Conservation (phyloP, 305 asterid species). For the Salvia sclarea region DNA sequence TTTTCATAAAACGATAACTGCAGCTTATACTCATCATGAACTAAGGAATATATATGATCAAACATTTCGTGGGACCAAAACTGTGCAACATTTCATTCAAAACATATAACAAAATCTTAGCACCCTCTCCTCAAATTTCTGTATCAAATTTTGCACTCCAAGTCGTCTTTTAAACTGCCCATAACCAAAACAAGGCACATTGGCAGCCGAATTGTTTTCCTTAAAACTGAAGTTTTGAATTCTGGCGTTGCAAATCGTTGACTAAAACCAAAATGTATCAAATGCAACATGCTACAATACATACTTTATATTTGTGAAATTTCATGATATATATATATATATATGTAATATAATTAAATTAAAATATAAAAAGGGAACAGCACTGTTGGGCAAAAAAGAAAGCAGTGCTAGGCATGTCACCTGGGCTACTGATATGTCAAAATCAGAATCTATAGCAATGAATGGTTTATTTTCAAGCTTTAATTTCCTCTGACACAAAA, state of each 20-base stretch:
- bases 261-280: background rate
- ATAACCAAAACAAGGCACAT: background rate
- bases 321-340: background rate
- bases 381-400: constrained; percentile 33
- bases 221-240: background rate
- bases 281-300: background rate
- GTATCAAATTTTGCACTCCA: background rate
- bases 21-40: background rate
- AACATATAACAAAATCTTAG: background rate
- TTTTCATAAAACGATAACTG: background rate
- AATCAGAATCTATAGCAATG: constrained; percentile 57
- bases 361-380: background rate
- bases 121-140: background rate
- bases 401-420: constrained; percentile 49
- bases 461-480: constrained; percentile 36
- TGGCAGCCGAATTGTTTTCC: background rate
- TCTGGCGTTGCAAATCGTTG: background rate
- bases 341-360: background rate
- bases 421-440: constrained; percentile 49
- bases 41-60: background rate
- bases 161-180: background rate
- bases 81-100: background rate
- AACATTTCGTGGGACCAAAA: background rate
- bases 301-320: background rate
- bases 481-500: constrained; percentile 41